Percentiles rank a stretch among this genome's conserved stretches.
Conservation (phyloP, 371 early-diverging fungal genomes). For the Mucor irregularis region DNA sequence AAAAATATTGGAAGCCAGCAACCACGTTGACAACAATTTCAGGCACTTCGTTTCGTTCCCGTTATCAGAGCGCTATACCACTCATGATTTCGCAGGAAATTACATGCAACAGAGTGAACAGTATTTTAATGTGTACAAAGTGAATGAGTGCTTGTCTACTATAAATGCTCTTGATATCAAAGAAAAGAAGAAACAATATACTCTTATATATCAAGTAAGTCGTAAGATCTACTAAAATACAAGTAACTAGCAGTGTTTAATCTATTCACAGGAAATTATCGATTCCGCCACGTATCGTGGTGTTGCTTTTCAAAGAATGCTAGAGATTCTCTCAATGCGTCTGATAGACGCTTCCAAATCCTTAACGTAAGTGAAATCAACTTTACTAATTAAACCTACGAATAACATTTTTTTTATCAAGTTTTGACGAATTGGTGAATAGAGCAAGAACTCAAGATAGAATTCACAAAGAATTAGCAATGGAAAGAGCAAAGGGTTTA, state of each 20-base stretch:
- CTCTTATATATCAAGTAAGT: conserved; percentile 45
- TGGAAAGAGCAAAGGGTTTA: conserved; percentile 24
- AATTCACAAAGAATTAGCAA: conserved; percentile 19
- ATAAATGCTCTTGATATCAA: conserved; percentile 37
- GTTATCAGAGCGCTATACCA: background rate
- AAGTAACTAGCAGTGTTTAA: background rate
- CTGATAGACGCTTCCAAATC: conserved; percentile 50
- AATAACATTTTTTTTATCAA: background rate
- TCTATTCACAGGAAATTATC: conserved; percentile 22
- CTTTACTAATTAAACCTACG: background rate
- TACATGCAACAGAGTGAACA: conserved; percentile 30
- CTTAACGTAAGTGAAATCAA: conserved; percentile 35
- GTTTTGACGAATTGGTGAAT: conserved; percentile 35
- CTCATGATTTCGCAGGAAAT: conserved; percentile 6
- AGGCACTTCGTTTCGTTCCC: conserved; percentile 22
- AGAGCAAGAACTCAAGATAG: conserved; percentile 29
- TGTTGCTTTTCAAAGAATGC: conserved; percentile 45
- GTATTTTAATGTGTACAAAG: conserved; percentile 28
- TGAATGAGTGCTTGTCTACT: conserved; percentile 32
- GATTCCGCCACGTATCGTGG: conserved; percentile 30
- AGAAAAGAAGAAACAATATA: conserved; percentile 34
- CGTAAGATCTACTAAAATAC: too few species aligned
- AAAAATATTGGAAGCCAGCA: conserved; percentile 30
- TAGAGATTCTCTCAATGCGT: conserved; percentile 46
- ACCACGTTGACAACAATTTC: conserved; percentile 23